Base-by-base conservation (phyloP, 257 asterid genomes). In the Nicotiana tomentosiformis region DNA sequence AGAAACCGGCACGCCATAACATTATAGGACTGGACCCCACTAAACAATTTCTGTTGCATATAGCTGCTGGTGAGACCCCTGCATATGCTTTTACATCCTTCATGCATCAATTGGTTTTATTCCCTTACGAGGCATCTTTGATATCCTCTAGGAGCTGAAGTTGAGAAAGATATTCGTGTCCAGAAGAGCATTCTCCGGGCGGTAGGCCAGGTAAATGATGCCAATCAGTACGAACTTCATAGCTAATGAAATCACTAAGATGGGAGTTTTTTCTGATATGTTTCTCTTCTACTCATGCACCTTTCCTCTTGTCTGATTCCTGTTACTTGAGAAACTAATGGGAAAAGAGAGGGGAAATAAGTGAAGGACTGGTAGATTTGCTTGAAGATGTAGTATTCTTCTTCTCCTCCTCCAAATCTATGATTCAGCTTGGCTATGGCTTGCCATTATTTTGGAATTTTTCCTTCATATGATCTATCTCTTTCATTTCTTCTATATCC, bases 21-120 rank as follows among this genome's bases (percentile, higher is more conserved):
- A 90, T 96, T 39, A 89, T 94, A 49, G 98, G 98, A 85, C 91
- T 94, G 84, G 99, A 96, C 87, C 96, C 97, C 78, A 92, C 98
- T 3, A 96, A 92, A 77, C 97, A 93, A 57, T 96, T 93, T 87
- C 83, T 96, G 77, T 86, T 96, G 88, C 99, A 94, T 86, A 90
- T 96, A 84, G 97, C 95, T 85, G 86, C 98, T 85, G 99, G 99
- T 96, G 84, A 85, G 95, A 81, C 85, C 49, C 82, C 80, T 57
- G 62, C 55, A 66, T 82, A 55, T 82, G 55, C 69, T 62, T 20
- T n/a, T 85, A 77, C 26, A 49, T 85, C 70, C 76, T 14, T 37
- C 32, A 43, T 82, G 39, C 66, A 7, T 37, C 65, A 60, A 46
- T 85, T 80, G 77, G 72, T 81, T 20, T 56, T 79, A 82, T 82